Conservation (phyloP, 2,329 filamentous ascomycete genomes). For the Talaromyces marneffei region DNA sequence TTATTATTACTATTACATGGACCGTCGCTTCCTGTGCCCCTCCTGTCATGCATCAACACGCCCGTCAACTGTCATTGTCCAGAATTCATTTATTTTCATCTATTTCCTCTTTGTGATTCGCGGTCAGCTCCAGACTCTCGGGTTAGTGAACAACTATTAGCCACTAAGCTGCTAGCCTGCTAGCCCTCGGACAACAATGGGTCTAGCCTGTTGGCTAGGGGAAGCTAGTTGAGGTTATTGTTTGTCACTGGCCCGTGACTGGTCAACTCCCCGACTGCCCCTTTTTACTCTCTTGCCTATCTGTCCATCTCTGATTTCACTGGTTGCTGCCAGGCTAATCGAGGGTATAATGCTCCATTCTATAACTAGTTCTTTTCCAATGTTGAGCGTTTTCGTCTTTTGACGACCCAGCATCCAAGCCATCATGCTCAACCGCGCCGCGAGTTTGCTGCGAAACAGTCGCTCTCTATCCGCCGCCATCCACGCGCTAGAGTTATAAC, state of each 20-base stretch:
- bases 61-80: not conserved
- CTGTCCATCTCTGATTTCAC: not conserved
- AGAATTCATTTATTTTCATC: not conserved
- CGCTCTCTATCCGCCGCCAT: constrained; percentile 3
- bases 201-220: not conserved
- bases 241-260: not conserved
- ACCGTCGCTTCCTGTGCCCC: not conserved
- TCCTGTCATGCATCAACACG: not conserved
- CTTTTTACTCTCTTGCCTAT: not conserved
- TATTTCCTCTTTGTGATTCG: not conserved
- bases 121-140: not conserved
- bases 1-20: not conserved
- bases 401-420: constrained; percentile 28
- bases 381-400: constrained; percentile 32
- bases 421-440: constrained; percentile 21
- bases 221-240: constrained; percentile 5
- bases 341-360: constrained; percentile 11
- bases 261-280: not conserved
- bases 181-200: not conserved
- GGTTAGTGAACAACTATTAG: not conserved
- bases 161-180: not conserved
- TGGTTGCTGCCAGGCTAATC: not conserved
- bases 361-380: constrained; percentile 40
- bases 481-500: constrained; percentile 10
- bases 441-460: constrained; percentile 5